Conservation (phyloP, 176 grass and related monocot genomes). For the Pontederia crassipes region DNA sequence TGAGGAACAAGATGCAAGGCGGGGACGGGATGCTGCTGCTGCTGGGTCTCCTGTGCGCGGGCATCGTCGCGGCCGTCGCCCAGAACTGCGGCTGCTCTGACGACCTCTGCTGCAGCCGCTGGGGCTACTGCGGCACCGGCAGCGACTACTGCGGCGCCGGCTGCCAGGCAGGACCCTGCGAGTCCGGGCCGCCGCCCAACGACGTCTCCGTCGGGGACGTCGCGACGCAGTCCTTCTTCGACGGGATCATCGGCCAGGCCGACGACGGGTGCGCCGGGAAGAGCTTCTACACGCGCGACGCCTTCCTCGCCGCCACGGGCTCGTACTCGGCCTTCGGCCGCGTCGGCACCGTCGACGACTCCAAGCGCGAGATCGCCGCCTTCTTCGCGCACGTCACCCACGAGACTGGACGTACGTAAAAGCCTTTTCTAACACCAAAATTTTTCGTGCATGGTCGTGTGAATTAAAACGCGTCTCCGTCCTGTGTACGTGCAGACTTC, state of each 20-base stretch:
- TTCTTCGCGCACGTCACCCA: conserved; percentile 77
- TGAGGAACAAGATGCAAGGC: too few species aligned
- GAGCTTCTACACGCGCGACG: conserved; percentile 63
- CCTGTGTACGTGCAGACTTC: conserved; percentile 32
- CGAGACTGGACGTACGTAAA: conserved; percentile 51
- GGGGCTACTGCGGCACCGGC: conserved; percentile 7
- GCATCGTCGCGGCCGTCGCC: neutral
- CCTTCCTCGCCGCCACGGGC: conserved; percentile 43
- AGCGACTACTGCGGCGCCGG: conserved; percentile 6
- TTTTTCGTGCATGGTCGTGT: neutral
- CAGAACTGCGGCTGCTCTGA: conserved; percentile 6
- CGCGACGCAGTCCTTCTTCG: conserved; percentile 13
- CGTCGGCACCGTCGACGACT: conserved; percentile 48
- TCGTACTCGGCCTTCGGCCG: conserved; percentile 40
- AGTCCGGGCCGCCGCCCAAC: conserved; percentile 1
- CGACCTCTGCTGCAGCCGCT: conserved; percentile 15
- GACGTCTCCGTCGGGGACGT: neutral
- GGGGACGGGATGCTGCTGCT: neutral
- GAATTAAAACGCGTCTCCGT: neutral
- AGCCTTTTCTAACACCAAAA: neutral
- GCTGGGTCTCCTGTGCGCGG: neutral
- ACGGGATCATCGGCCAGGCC: conserved; percentile 9
- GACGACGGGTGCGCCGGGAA: conserved; percentile 28
- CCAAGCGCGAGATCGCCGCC: conserved; percentile 71
- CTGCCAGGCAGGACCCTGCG: neutral